Conservation (phyloP, 176 grass and related monocot species). For the Raddia distichophylla region DNA sequence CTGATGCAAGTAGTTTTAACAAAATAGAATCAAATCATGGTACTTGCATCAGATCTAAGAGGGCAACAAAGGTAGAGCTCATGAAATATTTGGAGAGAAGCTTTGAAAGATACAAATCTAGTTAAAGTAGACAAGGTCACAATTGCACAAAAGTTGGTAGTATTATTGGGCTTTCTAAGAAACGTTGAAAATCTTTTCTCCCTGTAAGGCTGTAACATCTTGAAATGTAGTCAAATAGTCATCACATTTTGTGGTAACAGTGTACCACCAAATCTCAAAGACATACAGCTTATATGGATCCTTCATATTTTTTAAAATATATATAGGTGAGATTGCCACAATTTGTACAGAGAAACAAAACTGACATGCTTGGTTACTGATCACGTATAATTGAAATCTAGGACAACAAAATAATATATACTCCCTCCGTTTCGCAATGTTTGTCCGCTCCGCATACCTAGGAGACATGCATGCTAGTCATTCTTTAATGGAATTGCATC, state of each 20-base stretch:
- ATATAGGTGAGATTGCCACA: not conserved
- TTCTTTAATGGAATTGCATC: too few species aligned
- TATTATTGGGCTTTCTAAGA: not conserved
- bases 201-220: not conserved
- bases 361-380: not conserved
- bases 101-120: not conserved
- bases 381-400: not conserved
- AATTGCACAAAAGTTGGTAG: not conserved
- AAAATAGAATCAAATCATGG: not conserved
- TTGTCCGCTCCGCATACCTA: too few species aligned
- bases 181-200: not conserved
- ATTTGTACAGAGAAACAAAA: slow-evolving; percentile 13
- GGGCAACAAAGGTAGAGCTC: not conserved
- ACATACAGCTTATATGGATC: not conserved
- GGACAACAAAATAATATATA: slow-evolving; percentile 20
- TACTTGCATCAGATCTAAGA: not conserved
- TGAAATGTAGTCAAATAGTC: not conserved
- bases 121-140: not conserved
- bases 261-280: not conserved
- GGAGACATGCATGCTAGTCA: too few species aligned
- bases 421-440: too few species aligned
- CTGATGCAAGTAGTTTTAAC: not conserved
- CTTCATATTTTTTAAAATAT: not conserved
- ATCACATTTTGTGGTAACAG: not conserved
- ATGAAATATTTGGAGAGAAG: not conserved